These are phyloP conservation scores for Ensete ventricosum DNA, from an alignment of 176 grass and related monocot genomes.

Conservation along the genomic window DNA sequence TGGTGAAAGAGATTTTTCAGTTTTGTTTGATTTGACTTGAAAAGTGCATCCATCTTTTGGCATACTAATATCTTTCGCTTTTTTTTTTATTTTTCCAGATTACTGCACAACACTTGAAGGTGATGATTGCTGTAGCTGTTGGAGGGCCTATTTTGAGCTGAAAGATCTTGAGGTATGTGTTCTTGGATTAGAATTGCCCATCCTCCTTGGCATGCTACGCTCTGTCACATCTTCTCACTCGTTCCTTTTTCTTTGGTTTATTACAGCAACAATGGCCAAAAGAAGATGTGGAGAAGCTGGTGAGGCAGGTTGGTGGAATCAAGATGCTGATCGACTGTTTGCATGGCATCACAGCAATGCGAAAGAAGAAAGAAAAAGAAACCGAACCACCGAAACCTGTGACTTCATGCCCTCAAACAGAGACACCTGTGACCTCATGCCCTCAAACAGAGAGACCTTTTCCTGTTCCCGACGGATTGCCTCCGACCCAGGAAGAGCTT, in stretches of 20 bases:
- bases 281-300: conserved; percentile 21
- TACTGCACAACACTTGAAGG: conserved; percentile 74
- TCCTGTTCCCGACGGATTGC: conserved; percentile 62
- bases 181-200: neutral
- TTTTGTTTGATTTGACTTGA: neutral
- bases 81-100: conserved; percentile 32
- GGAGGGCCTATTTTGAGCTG: conserved; percentile 86
- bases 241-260: neutral
- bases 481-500: conserved; percentile 58
- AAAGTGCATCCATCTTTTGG: neutral
- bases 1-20: neutral
- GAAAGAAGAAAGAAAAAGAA: conserved; percentile 44
- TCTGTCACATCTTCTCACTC: no score
- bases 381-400: neutral
- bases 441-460: conserved; percentile 24
- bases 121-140: conserved; percentile 78
- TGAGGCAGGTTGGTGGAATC: conserved; percentile 37
- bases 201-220: no score
- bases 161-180: conserved; percentile 60
- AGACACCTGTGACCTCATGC: conserved; percentile 5
- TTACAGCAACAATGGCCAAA: conserved; percentile 27
- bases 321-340: conserved; percentile 42
- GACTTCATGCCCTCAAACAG: conserved; percentile 12
- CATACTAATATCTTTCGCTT: neutral
- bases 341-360: conserved; percentile 36